Conservation (phyloP, 805 yeast species). For the Zygosaccharomyces lentus region DNA sequence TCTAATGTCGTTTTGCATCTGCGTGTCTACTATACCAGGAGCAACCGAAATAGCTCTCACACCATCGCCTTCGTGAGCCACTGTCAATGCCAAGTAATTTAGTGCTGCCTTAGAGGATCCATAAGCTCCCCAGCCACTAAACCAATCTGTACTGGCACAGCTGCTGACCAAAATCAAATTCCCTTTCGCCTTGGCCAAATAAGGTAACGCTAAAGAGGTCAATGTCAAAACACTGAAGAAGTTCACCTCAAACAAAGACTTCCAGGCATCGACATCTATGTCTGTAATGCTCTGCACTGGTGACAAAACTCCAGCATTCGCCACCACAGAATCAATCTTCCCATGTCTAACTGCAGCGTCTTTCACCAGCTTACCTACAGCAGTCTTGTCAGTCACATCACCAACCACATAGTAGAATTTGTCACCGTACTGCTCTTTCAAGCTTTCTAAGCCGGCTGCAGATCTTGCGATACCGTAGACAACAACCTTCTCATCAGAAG, state of each 20-base stretch:
- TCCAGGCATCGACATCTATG: conserved; percentile 52
- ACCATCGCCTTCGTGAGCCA: conserved; percentile 63
- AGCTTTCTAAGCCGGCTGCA: conserved; percentile 41
- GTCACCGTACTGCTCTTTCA: conserved; percentile 45
- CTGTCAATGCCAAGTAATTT: conserved; percentile 64
- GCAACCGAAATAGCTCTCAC: conserved; percentile 62
- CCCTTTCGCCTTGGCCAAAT: conserved; percentile 52
- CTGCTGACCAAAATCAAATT: conserved; percentile 77
- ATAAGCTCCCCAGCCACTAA: conserved; percentile 74
- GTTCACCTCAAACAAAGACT: conserved; percentile 64
- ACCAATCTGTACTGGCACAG: conserved; percentile 65
- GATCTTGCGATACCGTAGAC: conserved; percentile 66
- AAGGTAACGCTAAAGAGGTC: conserved; percentile 52
- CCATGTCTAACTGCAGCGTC: conserved; percentile 50
- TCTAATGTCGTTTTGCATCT: conserved; percentile 81
- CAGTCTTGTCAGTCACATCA: conserved; percentile 49
- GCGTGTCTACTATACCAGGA: conserved; percentile 92
- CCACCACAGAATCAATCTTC: conserved; percentile 56
- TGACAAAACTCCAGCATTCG: conserved; percentile 79
- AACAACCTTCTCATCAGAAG: conserved; percentile 43
- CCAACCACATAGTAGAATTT: conserved; percentile 53
- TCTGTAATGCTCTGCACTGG: conserved; percentile 58
- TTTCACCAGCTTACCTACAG: conserved; percentile 37
- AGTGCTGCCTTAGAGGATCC: conserved; percentile 90
- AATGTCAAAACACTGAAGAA: conserved; percentile 69